Evolutionary conservation across 2,329 filamentous ascomycete species (phyloP).

Genomic region (Cladosporium sp.): DNA sequence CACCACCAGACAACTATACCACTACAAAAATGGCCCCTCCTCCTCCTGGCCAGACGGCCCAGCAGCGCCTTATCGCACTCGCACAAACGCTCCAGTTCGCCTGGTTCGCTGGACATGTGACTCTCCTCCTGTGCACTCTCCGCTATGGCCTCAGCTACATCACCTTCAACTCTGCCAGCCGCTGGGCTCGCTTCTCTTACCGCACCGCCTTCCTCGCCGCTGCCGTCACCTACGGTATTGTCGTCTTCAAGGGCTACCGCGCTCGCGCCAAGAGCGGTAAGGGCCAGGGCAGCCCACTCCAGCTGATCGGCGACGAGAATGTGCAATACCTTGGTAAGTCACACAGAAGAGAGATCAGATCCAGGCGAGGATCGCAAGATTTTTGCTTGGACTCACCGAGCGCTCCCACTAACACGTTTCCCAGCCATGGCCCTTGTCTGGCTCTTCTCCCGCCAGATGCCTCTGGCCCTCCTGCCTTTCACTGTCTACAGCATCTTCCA

Average conservation of each 20-base stretch:
- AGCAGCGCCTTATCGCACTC: conserved; percentile 39
- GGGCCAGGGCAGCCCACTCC: conserved; percentile 55
- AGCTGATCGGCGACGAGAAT: conserved; percentile 83
- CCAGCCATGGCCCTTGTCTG: conserved; percentile 89
- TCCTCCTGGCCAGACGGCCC: conserved; percentile 15
- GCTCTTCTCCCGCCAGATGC: conserved; percentile 86
- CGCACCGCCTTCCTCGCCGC: conserved; percentile 86
- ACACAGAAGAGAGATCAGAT: neutral
- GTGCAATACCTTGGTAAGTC: conserved; percentile 90
- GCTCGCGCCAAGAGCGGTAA: conserved; percentile 74
- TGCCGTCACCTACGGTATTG: conserved; percentile 90
- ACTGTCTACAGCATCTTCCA: conserved; percentile 98
- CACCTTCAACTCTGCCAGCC: conserved; percentile 78
- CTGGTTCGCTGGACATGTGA: conserved; percentile 69
- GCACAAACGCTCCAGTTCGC: conserved; percentile 90
- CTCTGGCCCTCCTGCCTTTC: conserved; percentile 88
- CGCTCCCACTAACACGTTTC: conserved; percentile 14
- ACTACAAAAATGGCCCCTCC: conserved; percentile 12
- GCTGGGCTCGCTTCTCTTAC: conserved; percentile 78
- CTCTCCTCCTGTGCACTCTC: conserved; percentile 74
- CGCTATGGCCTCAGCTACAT: conserved; percentile 84
- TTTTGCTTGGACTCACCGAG: too few species aligned
- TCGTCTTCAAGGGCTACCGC: conserved; percentile 95
- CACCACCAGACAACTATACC: neutral
- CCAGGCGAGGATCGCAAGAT: neutral